Evolutionary conservation across 495 filamentous ascomycete species (phyloP), one percentile per base, ranked within the genome.

Genomic region (Astrothelium macrocarpum): DNA sequence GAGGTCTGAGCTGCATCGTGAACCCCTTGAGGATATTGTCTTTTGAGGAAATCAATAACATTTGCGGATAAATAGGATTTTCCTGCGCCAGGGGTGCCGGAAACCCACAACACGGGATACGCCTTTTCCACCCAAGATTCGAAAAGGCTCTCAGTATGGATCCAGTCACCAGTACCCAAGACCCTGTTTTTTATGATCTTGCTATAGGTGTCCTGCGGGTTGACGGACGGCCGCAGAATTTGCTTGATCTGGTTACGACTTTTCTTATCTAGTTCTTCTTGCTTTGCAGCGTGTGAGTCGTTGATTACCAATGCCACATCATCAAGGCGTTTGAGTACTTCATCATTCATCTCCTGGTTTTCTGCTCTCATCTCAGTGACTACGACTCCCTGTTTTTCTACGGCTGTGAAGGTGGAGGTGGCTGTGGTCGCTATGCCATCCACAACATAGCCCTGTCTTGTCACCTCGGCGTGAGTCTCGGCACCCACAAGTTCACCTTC

Each of bases 131-230:
- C 45, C 74, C 74, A 77, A 26, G 26, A 36, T 43, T 67, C 14
- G 34, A 39, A 39, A 14, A 68, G 25, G 9, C 65, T 29, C 31
- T 76, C 74, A 0, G 64, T 43, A 1, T 62, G 61, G 14, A 78
- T 62, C 75, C 75, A 78, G 62, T 75, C 70, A 7, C 73, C 75
- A 10, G 75, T 76, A 0, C 71, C 70, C 9, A 65, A 68, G 14
- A 75, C 65, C 1, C 72, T 64, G 11, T 65, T 63, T 45, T 65
- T 69, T 11, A 61, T 65, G 62, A 76, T 75, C 64, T 71, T 69
- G 28, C 66, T 63, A 45, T 67, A 75, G 59, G 65, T 63, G 34
- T 75, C 71, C 39, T 71, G 59, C 39, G 69, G 39, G 64, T 63
- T 60, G 16, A 64, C 59, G 42, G 61, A 65, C 31, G 70, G 70